Percentiles rank a stretch among this genome's conserved stretches.
Evolutionary conservation across 2,329 filamentous ascomycete genomes (phyloP).

Genomic region (Apiospora sp.): DNA sequence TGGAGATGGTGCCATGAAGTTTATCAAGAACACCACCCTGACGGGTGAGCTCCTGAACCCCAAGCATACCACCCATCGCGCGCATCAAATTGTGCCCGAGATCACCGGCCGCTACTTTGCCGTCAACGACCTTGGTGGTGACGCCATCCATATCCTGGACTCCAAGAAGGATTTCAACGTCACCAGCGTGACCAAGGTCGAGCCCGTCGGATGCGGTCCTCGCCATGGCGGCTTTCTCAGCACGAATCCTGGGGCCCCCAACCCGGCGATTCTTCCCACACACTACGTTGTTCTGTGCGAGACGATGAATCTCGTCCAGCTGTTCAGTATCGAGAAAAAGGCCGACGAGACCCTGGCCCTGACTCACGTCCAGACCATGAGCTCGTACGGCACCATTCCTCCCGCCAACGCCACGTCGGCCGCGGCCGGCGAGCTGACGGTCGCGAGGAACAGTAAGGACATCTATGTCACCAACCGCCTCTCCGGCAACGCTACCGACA

Average conservation of each 20-base stretch:
- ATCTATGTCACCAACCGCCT: constrained; percentile 62
- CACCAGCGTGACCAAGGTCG: constrained; percentile 43
- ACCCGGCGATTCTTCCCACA: constrained; percentile 40
- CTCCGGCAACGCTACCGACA: constrained; percentile 54
- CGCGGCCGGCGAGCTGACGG: constrained; percentile 54
- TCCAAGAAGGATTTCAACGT: constrained; percentile 51
- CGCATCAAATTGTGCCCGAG: constrained; percentile 58
- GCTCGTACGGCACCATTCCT: constrained; percentile 49
- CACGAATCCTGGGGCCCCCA: constrained; percentile 30
- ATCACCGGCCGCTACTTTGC: constrained; percentile 58
- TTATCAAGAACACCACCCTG: constrained; percentile 49
- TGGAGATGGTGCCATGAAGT: constrained; percentile 43
- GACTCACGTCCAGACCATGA: constrained; percentile 46
- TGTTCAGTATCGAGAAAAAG: constrained; percentile 48
- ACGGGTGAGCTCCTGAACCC: constrained; percentile 42
- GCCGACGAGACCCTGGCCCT: constrained; percentile 45
- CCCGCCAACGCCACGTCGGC: constrained; percentile 48
- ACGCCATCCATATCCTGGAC: constrained; percentile 57
- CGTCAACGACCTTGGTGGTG: constrained; percentile 58
- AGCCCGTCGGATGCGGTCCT: constrained; percentile 53
- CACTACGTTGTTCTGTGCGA: constrained; percentile 59
- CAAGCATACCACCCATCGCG: constrained; percentile 43
- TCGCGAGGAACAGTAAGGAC: constrained; percentile 51
- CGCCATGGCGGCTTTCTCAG: constrained; percentile 60
- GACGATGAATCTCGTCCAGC: constrained; percentile 52